Evolutionary conservation across 345 rosid genomes (phyloP).

Genomic region (Aurinia saxatilis): DNA sequence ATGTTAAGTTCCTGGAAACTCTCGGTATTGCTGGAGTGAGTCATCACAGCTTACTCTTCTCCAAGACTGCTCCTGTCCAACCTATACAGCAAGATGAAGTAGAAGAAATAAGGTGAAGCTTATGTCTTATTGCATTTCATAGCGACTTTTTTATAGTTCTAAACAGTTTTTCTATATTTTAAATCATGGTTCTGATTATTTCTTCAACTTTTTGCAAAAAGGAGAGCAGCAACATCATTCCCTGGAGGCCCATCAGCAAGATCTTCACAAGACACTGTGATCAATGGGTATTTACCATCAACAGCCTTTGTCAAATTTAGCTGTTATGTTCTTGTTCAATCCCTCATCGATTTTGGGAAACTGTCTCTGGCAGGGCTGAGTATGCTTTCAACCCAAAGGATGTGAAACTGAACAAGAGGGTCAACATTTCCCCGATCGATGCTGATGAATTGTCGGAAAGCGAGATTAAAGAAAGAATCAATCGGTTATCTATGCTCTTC

Average conservation of each 20-base stretch:
- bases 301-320: background rate
- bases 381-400: slow-evolving; percentile 89
- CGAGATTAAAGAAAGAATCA: slow-evolving; percentile 61
- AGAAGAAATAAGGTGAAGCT: slow-evolving; percentile 47
- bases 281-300: slow-evolving; percentile 52
- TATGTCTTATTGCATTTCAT: background rate
- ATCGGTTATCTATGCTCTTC: slow-evolving; percentile 42
- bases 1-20: slow-evolving; percentile 63
- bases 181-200: background rate
- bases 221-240: slow-evolving; percentile 29
- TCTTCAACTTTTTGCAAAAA: slow-evolving; percentile 24
- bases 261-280: slow-evolving; percentile 31
- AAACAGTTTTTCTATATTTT: background rate
- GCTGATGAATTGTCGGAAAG: slow-evolving; percentile 54
- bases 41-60: slow-evolving; percentile 89
- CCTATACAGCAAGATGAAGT: slow-evolving; percentile 49
- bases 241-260: slow-evolving; percentile 40
- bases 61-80: slow-evolving; percentile 70
- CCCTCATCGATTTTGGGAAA: background rate
- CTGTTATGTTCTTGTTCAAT: background rate
- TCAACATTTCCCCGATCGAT: slow-evolving; percentile 40
- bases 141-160: slow-evolving; percentile 28
- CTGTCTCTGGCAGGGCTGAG: slow-evolving; percentile 46
- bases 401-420: slow-evolving; percentile 39
- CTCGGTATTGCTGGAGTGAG: slow-evolving; percentile 95